Evolutionary conservation across 179 eudicot species (phyloP), one percentile per base, ranked within the genome.

Genomic region (Carnegiea gigantea): DNA sequence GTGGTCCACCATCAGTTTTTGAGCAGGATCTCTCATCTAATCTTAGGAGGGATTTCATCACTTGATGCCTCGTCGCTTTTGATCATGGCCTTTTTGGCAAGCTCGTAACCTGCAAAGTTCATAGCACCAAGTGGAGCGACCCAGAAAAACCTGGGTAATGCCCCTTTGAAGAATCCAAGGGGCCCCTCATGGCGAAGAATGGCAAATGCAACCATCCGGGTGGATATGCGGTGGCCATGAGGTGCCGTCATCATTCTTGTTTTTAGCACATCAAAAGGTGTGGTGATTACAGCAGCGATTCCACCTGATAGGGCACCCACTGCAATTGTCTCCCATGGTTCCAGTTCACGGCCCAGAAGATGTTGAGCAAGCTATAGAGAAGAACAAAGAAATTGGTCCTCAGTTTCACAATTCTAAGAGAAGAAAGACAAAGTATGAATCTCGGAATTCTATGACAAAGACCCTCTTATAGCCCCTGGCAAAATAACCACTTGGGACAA

Each of bases 91-190:
- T 93, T 95, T 83, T 82, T 95, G 48, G 93, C 92, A 46, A 95
- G 98, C 85, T 95, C 99, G 75, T 95, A 95, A 48, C 99, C 99
- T 0, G 99, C 98, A 75, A 95, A 95, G 83, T 95, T 93, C 98
- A 95, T 95, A 4, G 98, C 98, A n/a, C 99, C 99, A 1, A 95
- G 84, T 0, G 99, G 99, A 36, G 98, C 98, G 23, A 95, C 89
- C 99, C 99, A 95, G 89, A 95, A 95, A 86, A 95, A 93, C 78
- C 99, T 87, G 44, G 99, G 99, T 9, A 95, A 80, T 28, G 98
- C 98, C 33, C 99, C 99, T 86, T 92, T 95, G 80, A 95, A 95
- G 77, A 95, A 87, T 36, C 98, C 99, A 0, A 95, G 92, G 30
- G 98, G 97, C 10, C 99, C 99, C 83, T 93, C 98, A 0, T 83